A percentile compares a stretch with the other conserved stretches of the same genome.
phyloP scores from a whole-genome alignment of 2,329 filamentous ascomycete species.

The Colletotrichum musicola region DNA sequence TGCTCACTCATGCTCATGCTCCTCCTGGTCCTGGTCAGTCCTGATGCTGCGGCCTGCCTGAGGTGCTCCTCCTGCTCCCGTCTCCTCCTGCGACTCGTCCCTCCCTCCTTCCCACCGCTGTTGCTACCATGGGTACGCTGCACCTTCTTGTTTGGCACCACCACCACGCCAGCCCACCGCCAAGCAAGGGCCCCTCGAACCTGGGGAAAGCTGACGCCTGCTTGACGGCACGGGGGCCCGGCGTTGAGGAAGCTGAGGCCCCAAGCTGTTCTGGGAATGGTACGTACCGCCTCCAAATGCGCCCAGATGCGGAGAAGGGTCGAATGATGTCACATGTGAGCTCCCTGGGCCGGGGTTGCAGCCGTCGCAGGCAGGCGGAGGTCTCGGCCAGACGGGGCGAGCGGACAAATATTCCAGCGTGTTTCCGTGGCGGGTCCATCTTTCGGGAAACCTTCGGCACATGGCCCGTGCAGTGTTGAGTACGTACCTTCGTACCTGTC shows the following conservation, averaged over 20 bases:
- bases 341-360: conserved; percentile 9
- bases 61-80: not conserved
- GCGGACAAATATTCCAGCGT: conserved; percentile 25
- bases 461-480: not conserved
- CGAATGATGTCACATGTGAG: conserved; percentile 37
- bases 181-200: conserved; percentile 25
- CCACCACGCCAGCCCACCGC: conserved; percentile 23
- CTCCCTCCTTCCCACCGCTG: not conserved
- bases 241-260: conserved; percentile 23
- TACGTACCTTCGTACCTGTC: too few species aligned
- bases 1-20: too few species aligned
- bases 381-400: not conserved
- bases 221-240: conserved; percentile 8
- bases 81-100: not conserved
- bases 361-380: too few species aligned
- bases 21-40: not conserved
- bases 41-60: conserved; percentile 3
- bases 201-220: conserved; percentile 38
- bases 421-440: not conserved
- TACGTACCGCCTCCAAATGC: conserved; percentile 36
- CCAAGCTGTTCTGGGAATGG: conserved; percentile 13
- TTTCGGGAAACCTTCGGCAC: not conserved
- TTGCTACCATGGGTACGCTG: conserved; percentile 22
- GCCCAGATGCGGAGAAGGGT: conserved; percentile 39
- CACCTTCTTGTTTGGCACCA: conserved; percentile 30